Base-by-base conservation (phyloP, 495 filamentous ascomycete genomes). In the Xylaria flabelliformis region DNA sequence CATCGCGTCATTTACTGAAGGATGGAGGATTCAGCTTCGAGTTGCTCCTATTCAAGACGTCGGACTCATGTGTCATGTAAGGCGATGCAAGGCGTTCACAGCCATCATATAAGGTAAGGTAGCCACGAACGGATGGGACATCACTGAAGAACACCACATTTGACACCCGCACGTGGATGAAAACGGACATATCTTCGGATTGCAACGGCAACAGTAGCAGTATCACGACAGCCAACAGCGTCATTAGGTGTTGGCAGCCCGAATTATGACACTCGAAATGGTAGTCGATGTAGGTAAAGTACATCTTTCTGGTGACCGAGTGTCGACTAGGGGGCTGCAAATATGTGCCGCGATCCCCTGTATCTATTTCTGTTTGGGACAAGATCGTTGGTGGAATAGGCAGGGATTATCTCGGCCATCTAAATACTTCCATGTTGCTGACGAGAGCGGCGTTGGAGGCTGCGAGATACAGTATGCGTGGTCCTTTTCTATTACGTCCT, bases 341-440 rank as follows among this genome's bases (percentile, higher is more conserved):
- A 70, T 64, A 64, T 64, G 68, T 70, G 68, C 44, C 59, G 59
- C 29, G 56, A 17, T 39, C 58, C 39, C 51, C 50, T 69, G 39
- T 61, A 48, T 70, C 68, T 70, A 70, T 70, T 70, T 70, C 68
- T 34, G 58, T 70, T 64, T 70, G 41, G 68, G 55, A 64, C 58
- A 53, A 55, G 65, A 36, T 67, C 29, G 68, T 50, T 64, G 53
- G 68, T 55, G 58, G 46, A 32, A 26, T 53, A 36, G 58, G 39
- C 68, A 63, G 46, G 67, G 67, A 21, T 61, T 46, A 39, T 3
- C 58, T 61, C 55, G 56, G 39, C 67, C 53, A 62, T 61, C 67
- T 44, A 56, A 56, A 32, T 61, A 69, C 67, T 51, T 55, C 46
- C 50, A 51, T 50, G 34, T 56, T 56, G 65, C 50, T 67, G 65